Percentiles rank a stretch among this genome's conserved stretches.
Evolutionary conservation across 257 asterid genomes (phyloP).

Genomic region (Nicotiana sylvestris): DNA sequence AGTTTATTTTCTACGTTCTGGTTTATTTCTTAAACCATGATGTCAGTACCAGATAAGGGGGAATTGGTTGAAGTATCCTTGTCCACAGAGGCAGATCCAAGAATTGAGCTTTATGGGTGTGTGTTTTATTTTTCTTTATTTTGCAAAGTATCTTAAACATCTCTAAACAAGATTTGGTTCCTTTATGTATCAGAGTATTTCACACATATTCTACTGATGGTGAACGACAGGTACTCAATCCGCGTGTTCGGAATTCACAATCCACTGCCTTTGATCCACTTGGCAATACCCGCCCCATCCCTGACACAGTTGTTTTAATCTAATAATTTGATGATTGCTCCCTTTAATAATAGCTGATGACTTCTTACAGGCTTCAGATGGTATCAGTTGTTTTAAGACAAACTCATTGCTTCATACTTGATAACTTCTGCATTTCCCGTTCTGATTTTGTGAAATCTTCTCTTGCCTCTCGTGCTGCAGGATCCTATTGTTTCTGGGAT

Average conservation of each 20-base stretch:
- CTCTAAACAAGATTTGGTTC: background rate
- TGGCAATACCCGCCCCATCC: background rate
- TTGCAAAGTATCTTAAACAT: background rate
- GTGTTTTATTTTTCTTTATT: background rate
- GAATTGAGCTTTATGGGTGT: too few species aligned
- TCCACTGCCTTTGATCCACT: background rate
- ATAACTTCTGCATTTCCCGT: background rate
- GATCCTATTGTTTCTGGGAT: constrained; percentile 94
- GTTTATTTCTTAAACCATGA: too few species aligned
- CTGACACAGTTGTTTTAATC: background rate
- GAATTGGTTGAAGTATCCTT: too few species aligned
- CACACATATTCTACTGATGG: background rate
- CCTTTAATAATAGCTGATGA: background rate
- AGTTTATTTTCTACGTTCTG: too few species aligned
- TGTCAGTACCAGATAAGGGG: too few species aligned
- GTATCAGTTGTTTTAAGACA: background rate
- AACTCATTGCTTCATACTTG: background rate
- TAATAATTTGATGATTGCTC: background rate
- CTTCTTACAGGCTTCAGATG: background rate
- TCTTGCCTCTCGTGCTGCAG: constrained; percentile 35
- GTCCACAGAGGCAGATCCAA: too few species aligned
- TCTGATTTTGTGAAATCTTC: background rate
- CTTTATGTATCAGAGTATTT: background rate
- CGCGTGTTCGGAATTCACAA: background rate
- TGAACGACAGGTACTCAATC: background rate